These are phyloP conservation scores for Euphorbia corollata DNA, from an alignment of 441 rosid species.

Conservation along the genomic window DNA sequence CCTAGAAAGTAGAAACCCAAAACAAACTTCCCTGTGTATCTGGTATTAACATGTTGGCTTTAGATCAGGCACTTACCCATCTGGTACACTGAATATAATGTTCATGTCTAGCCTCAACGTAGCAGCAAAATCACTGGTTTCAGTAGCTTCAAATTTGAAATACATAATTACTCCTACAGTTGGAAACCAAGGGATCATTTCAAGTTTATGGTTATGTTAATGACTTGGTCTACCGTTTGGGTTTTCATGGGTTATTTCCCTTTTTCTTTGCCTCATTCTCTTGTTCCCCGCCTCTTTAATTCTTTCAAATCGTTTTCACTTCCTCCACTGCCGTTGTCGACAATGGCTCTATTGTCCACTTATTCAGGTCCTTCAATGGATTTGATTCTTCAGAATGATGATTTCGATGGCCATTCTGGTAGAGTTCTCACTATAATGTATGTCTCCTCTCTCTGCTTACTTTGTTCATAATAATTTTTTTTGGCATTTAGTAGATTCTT, in stretches of 20 bases:
- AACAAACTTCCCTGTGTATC: too few relatives aligned
- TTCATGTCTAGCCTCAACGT: constrained; percentile 58
- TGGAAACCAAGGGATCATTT: constrained; percentile 60
- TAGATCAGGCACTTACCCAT: constrained; percentile 13
- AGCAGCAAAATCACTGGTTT: constrained; percentile 52
- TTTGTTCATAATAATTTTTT: too few relatives aligned
- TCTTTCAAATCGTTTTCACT: constrained; percentile 12
- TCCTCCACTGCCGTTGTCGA: constrained; percentile 19
- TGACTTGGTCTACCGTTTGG: constrained; percentile 54
- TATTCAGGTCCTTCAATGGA: constrained; percentile 29
- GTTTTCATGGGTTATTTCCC: constrained; percentile 49
- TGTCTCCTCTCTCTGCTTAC: too few relatives aligned
- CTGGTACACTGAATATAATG: constrained; percentile 42
- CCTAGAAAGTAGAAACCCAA: too few relatives aligned
- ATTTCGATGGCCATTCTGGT: constrained; percentile 43
- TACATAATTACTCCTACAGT: constrained; percentile 17
- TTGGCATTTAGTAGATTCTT: too few relatives aligned
- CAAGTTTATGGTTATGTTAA: constrained; percentile 59
- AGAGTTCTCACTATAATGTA: constrained; percentile 48
- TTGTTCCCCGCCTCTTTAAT: constrained; percentile 3
- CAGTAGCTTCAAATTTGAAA: constrained; percentile 36
- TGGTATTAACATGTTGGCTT: too few relatives aligned
- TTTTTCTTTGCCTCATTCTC: constrained; percentile 12
- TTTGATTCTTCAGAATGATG: constrained; percentile 34
- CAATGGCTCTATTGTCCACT: background rate